Evolutionary conservation across 345 rosid genomes (phyloP).

Genomic region (Lagerstroemia speciosa): DNA sequence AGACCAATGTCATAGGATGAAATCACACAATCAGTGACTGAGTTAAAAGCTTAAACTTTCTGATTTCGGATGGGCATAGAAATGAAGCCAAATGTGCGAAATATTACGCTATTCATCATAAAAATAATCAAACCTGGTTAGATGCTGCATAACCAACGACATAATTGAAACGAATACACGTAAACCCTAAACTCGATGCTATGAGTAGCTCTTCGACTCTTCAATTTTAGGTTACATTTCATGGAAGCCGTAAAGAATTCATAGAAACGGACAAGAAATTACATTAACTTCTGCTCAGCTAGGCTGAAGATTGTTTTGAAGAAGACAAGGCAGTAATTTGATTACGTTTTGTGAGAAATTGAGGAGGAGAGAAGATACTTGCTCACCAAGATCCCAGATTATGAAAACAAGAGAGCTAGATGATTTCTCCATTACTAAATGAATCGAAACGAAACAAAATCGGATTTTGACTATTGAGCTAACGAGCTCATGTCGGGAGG

Average conservation of each 20-base stretch:
- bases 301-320: not conserved
- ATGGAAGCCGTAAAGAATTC: too few species aligned
- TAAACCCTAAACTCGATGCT: not conserved
- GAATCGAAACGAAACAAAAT: too few species aligned
- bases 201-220: not conserved
- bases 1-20: not conserved
- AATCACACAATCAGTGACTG: not conserved
- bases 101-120: too few species aligned
- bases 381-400: not conserved
- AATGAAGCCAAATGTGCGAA: too few species aligned
- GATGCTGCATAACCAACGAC: not conserved
- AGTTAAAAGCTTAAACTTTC: not conserved
- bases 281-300: too few species aligned
- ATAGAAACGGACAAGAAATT: too few species aligned
- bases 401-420: too few species aligned
- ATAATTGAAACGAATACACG: not conserved
- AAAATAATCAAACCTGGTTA: too few species aligned
- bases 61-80: too few species aligned
- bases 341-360: not conserved
- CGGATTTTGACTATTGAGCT: too few species aligned
- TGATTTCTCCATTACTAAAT: too few species aligned
- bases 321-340: not conserved
- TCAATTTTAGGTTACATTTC: not conserved
- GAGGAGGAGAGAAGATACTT: not conserved
- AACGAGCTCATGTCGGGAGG: too few species aligned